Conservation (phyloP, 148 eudicot genomes). For the Chenopodium suecicum region DNA sequence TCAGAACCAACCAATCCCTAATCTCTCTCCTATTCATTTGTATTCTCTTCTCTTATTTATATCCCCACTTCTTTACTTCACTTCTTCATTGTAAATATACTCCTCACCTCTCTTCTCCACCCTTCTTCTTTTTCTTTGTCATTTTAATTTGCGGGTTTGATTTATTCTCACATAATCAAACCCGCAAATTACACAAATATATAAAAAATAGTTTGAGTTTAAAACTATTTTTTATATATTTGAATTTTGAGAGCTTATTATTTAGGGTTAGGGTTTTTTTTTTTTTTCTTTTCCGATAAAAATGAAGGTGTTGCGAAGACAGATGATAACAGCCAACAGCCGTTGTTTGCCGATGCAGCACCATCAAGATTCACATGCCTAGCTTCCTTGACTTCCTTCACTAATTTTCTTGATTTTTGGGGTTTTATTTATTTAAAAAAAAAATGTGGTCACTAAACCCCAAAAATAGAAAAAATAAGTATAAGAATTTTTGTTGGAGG, state of each 20-base stretch:
- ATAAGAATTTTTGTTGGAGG: neutral
- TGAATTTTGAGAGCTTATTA: too few relatives aligned
- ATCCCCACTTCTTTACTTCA: conserved; percentile 9
- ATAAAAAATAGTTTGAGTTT: too few relatives aligned
- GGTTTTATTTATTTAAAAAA: neutral
- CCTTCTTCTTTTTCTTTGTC: neutral
- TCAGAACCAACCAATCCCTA: conserved; percentile 30
- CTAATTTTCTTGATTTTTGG: conserved; percentile 2
- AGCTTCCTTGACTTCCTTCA: conserved; percentile 13
- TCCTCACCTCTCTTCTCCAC: neutral
- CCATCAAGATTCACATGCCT: conserved; percentile 83
- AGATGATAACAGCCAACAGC: conserved; percentile 41
- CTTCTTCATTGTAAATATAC: conserved; percentile 4
- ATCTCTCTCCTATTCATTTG: neutral
- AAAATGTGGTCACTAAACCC: neutral
- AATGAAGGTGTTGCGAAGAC: neutral
- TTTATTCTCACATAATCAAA: neutral
- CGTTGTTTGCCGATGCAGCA: conserved; percentile 79
- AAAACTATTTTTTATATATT: neutral
- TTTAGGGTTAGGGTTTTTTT: conserved; percentile 39
- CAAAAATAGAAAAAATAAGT: neutral
- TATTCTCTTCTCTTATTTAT: conserved; percentile 17
- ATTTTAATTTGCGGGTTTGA: neutral
- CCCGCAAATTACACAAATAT: neutral
- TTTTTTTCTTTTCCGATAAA: neutral